A percentile compares a stretch with the other conserved stretches of the same genome.
These are phyloP conservation scores for Penstemon davidsonii DNA, from an alignment of 257 asterid species.

Conservation along the genomic window DNA sequence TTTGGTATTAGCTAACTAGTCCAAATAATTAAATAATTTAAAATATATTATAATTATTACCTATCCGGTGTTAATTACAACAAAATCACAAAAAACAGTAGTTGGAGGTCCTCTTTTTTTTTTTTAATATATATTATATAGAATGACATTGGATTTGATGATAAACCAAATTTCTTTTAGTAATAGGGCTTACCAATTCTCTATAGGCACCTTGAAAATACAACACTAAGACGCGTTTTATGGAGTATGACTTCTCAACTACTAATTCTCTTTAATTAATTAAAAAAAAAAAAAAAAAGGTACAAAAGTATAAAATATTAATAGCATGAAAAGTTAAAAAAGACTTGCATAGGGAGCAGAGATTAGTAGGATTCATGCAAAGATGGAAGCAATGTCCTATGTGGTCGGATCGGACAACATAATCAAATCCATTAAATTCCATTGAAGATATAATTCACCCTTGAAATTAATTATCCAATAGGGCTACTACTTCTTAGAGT, in stretches of 20 bases:
- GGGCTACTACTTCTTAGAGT: background rate
- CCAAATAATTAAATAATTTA: too few relatives aligned
- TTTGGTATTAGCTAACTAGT: too few relatives aligned
- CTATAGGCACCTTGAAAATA: constrained; percentile 38
- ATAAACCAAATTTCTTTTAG: background rate
- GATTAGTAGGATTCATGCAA: background rate
- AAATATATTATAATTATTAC: too few relatives aligned
- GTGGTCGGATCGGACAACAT: constrained; percentile 37
- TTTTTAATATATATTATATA: too few relatives aligned
- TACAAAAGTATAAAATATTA: too few relatives aligned
- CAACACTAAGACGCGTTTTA: constrained; percentile 39
- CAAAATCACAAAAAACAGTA: too few relatives aligned
- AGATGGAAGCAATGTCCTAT: constrained; percentile 42
- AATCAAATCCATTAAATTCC: too few relatives aligned
- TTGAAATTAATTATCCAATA: constrained; percentile 18
- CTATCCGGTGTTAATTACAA: too few relatives aligned
- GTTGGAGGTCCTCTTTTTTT: too few relatives aligned
- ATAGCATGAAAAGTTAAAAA: too few relatives aligned
- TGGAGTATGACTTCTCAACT: constrained; percentile 33
- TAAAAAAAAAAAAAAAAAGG: background rate
- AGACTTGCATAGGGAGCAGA: background rate
- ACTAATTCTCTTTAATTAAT: constrained; percentile 27
- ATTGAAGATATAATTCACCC: background rate
- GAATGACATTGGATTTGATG: background rate
- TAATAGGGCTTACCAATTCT: background rate